Conservation (phyloP, 225 moss, liverwort and hornwort species). For the Polytrichum commune region DNA sequence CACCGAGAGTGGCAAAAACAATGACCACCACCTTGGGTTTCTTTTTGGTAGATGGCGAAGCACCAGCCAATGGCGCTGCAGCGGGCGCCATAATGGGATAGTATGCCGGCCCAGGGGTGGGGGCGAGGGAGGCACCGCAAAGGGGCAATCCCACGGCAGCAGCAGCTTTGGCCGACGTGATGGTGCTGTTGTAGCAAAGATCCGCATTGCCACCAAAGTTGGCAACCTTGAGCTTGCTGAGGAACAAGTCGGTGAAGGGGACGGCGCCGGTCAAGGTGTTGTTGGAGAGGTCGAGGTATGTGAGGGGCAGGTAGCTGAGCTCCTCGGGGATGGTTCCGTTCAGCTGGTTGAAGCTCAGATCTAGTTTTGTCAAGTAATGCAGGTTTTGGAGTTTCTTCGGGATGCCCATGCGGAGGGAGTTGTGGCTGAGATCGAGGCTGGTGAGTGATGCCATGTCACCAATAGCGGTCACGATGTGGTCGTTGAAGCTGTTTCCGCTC, state of each 20-base stretch:
- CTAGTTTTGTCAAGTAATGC: constrained; percentile 25
- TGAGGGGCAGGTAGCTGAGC: constrained; percentile 21
- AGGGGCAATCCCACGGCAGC: constrained; percentile 21
- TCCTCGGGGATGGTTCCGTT: constrained; percentile 39
- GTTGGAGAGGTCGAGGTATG: constrained; percentile 44
- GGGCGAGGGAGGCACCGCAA: constrained; percentile 34
- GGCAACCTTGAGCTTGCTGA: constrained; percentile 29
- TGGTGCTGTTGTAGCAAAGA: constrained; percentile 39
- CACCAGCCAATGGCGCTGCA: background rate
- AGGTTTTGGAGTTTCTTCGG: constrained; percentile 24
- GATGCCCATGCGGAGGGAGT: constrained; percentile 25
- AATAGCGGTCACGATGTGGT: constrained; percentile 47
- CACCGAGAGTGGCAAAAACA: constrained; percentile 43
- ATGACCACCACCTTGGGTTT: constrained; percentile 45
- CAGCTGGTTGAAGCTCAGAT: constrained; percentile 43
- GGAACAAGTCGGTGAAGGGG: constrained; percentile 28
- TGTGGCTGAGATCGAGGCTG: constrained; percentile 29
- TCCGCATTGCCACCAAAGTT: constrained; percentile 21
- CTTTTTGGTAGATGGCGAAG: constrained; percentile 33
- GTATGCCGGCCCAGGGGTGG: constrained; percentile 17
- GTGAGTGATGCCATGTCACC: constrained; percentile 12
- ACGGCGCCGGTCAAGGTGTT: constrained; percentile 40
- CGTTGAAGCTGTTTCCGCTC: constrained; percentile 38
- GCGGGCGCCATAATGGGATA: background rate
- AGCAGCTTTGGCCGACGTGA: constrained; percentile 26